Base-by-base conservation (phyloP, 1,139 yeast species). In the Citeromyces hawaiiensis region DNA sequence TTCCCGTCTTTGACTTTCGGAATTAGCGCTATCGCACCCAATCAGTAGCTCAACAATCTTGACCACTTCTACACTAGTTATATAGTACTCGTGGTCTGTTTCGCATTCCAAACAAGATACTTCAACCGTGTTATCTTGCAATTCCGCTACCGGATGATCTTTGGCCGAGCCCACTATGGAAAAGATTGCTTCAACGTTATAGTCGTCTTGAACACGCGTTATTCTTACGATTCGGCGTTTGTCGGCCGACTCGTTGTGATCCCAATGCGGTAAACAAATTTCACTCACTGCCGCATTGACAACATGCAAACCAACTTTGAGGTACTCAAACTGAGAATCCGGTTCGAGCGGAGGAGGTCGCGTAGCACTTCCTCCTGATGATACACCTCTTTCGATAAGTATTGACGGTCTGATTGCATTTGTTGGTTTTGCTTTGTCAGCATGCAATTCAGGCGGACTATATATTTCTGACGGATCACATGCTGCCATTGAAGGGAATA, bases 41-140 rank as follows among this genome's bases (percentile, higher is more conserved):
- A 76, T 72, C 37, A 76, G 54, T 38, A 75, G 54, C 55, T 76
- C 83, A 34, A 76, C 79, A 44, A 76, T 70, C 53, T 70, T 76
- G 47, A 76, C 70, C 33, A 76, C 80, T 51, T 76, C 83, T 29
- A 76, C 83, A 40, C 77, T 69, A 1, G 83, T 76, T 40, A 76
- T 72, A 55, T 74, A 76, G 51, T 65, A 73, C 43, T 63, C 66
- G 37, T 63, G 65, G n/a, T 56, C 53, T 16, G 54, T 51, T 14
- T 43, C 41, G 45, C 78, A 71, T 48, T 70, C 69, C 35, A 75
- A 56, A 50, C 82, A 75, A 32, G 76, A 68, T 19, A 76, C 76
- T 49, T 76, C 83, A 21, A 63, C 67, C 16, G 64, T 66, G 3
- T 55, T 47, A 0, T 60, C 60, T 11, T 50, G 42, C 1, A 62